phyloP scores from a whole-genome alignment of 2,329 filamentous ascomycete species.

The Biscogniauxia mediterranea region DNA sequence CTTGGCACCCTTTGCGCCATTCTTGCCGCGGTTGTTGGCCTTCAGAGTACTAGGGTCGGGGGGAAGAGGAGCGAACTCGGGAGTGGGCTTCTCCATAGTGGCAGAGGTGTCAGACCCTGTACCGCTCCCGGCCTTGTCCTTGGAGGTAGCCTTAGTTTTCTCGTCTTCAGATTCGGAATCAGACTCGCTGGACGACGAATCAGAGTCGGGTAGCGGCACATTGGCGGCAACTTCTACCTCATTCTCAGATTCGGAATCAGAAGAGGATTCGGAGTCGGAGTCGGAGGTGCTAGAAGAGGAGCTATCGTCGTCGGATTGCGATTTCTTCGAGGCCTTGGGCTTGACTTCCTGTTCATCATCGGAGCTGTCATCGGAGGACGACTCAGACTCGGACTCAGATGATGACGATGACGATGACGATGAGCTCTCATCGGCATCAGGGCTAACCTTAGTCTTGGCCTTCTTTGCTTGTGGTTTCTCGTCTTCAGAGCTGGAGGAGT shows the following conservation, averaged over 20 bases:
- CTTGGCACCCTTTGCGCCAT: constrained; percentile 40
- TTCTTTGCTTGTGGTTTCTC: constrained; percentile 47
- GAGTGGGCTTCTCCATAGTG: constrained; percentile 54
- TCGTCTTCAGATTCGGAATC: constrained; percentile 38
- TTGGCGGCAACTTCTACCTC: background rate
- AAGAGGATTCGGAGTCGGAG: constrained; percentile 36
- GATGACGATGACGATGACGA: constrained; percentile 37
- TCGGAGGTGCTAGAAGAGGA: constrained; percentile 29
- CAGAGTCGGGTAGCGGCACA: constrained; percentile 29
- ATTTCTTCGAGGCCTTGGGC: constrained; percentile 11
- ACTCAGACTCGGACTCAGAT: constrained; percentile 25
- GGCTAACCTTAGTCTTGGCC: constrained; percentile 38
- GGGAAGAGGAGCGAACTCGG: constrained; percentile 52
- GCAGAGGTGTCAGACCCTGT: constrained; percentile 40
- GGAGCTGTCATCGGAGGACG: constrained; percentile 26
- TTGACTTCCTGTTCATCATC: constrained; percentile 26
- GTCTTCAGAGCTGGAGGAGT: constrained; percentile 39
- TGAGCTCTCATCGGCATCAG: constrained; percentile 35
- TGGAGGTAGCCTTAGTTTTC: constrained; percentile 20
- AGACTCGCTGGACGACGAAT: constrained; percentile 39
- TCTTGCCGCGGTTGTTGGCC: constrained; percentile 36
- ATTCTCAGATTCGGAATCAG: constrained; percentile 35
- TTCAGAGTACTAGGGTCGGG: constrained; percentile 48
- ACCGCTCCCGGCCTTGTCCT: constrained; percentile 26
- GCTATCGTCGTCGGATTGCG: constrained; percentile 32